Base-by-base conservation (phyloP, 169 alveolate genomes). In the Blepharisma undulans region DNA sequence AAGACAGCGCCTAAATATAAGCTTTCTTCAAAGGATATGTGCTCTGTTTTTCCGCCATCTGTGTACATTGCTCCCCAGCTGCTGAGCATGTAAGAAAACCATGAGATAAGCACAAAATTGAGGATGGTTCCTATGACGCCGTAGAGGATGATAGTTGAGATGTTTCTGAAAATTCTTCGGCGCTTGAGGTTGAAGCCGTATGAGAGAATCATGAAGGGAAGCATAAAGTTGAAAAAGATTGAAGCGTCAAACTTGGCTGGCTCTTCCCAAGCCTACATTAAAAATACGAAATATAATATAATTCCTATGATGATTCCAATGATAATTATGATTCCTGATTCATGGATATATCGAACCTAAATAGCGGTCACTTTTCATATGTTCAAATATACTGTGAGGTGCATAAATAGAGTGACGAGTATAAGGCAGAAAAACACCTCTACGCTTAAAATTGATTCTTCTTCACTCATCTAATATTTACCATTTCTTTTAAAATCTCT, bases 1-100 rank as follows among this genome's bases (percentile, higher is more conserved):
- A 95, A 92, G 21, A 95, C 97, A 5, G 98, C 95, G 1, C 98
- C 97, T 27, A 95, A 89, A 4, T 94, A 74, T 34, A 97, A 80
- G 32, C 95, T 93, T 87, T 97, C 98, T 61, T 93, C 88, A 66
- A 79, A 88, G 85, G 59, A 92, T 87, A 85, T 90, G 85, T 92
- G 14, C 30, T 34, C 74, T 6, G 71, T 30, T 19, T 21, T 33
- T 71, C 76, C 76, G 29, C 33, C 25, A 21, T 78, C 86, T 29
- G 29, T 34, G 8, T 78, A 21, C 14, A 78, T 78, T 32, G 60
- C 29, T 29, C 61, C 29, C 27, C 22, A 25, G 89, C n/a, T 84
- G 78, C 72, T 59, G 34, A 84, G 60, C 6, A 80, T 74, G 60
- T 25, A n/a, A 30, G 92, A 74, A 33, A 85, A 36, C 2, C 92